Base-by-base conservation (phyloP, 805 yeast genomes). In the Candida ortonii region DNA sequence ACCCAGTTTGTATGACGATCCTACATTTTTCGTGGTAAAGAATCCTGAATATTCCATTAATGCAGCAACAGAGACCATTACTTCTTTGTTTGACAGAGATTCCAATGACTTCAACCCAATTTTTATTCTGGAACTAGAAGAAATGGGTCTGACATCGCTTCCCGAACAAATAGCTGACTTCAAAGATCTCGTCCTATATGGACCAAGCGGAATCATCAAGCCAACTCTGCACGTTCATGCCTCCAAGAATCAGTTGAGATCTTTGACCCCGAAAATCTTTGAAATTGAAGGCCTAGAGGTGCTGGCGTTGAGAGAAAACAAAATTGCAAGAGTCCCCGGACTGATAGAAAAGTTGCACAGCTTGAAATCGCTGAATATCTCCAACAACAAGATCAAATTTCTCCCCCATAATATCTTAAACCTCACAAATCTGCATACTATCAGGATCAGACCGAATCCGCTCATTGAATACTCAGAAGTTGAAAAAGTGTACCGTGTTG, bases 81-180 rank as follows among this genome's bases (percentile, higher is more conserved):
- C 69, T 9, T 52, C 57, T 4, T 60, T 72, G 3, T 73, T 78
- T 40, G 82, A 75, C 41, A 65, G 44, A 20, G 53, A 50, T 8
- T 38, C 47, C 4, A 53, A 57, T 15, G 39, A 35, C 1, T 25
- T 23, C 13, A 43, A 70, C 26, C 65, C 67, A 5, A 43, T 51
- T 7, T 63, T 74, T 1, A 59, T 50, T n/a, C 59, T 78, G 2
- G 56, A 67, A 36, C 47, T 78, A 17, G 81, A 76, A 33, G 56
- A 66, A 11, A 49, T 76, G 54, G 67, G 64, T 0, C 55, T 78
- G 24, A 61, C 57, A 8, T 67, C 67, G 5, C 52, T 78, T 3
- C 84, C 85, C 1, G 76, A 73, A 33, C 80, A 76, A 43, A 64
- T 78, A 18, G 68, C 68, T 32, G 85, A 78, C 49, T 58, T 78